These are phyloP conservation scores for Vinca minor DNA, from an alignment of 257 asterid species.

Conservation along the genomic window DNA sequence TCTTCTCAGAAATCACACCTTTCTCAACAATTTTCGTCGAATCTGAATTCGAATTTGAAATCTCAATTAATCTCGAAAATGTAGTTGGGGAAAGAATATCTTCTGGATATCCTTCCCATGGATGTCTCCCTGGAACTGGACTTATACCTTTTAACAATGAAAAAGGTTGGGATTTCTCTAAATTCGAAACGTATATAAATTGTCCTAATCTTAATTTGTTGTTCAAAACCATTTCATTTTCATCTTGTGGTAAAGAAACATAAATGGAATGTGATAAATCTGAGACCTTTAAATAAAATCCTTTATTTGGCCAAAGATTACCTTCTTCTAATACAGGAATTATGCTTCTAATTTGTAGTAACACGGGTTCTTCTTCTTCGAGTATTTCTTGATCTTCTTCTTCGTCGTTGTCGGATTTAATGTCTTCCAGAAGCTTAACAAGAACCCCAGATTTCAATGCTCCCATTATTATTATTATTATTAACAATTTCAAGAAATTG, in stretches of 20 bases:
- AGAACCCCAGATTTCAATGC: constrained; percentile 49
- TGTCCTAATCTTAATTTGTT: constrained; percentile 59
- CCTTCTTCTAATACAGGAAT: constrained; percentile 71
- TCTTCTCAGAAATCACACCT: constrained; percentile 55
- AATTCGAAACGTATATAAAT: constrained; percentile 34
- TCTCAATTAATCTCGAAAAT: constrained; percentile 22
- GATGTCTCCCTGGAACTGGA: constrained; percentile 53
- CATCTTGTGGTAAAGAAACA: constrained; percentile 50
- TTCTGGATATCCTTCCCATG: constrained; percentile 52
- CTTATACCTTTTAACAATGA: constrained; percentile 49
- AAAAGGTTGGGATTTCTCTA: constrained; percentile 48
- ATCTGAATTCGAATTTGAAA: constrained; percentile 29
- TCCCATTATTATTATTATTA: constrained; percentile 35
- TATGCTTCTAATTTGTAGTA: constrained; percentile 66
- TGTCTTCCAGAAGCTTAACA: constrained; percentile 49
- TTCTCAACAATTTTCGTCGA: constrained; percentile 51
- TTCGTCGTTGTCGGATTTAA: constrained; percentile 26
- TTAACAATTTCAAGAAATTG: constrained; percentile 7
- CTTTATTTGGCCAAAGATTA: constrained; percentile 61
- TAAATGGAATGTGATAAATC: constrained; percentile 57
- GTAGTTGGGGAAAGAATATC: constrained; percentile 31
- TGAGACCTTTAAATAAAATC: constrained; percentile 61
- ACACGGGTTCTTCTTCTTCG: constrained; percentile 31
- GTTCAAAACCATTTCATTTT: constrained; percentile 54
- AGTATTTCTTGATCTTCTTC: constrained; percentile 10